Conservation (phyloP, 352 stramenopile species). For the Phytophthora nicotianae region DNA sequence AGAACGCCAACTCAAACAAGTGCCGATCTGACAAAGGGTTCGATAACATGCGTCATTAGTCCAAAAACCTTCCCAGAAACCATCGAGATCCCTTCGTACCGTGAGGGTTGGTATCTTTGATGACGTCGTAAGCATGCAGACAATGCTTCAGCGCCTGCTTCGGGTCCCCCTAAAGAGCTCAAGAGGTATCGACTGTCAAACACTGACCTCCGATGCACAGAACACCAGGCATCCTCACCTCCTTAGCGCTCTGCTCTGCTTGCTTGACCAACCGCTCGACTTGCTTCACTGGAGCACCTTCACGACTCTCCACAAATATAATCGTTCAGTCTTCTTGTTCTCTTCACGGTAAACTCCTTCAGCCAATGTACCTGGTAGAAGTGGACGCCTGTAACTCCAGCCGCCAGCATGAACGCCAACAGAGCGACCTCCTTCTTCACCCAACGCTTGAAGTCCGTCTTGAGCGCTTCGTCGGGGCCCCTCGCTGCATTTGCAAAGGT, state of each 20-base stretch:
- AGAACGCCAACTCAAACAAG: slow-evolving; percentile 79
- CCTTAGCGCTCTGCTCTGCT: slow-evolving; percentile 50
- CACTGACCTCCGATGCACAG: neutral
- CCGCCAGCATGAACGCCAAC: slow-evolving; percentile 47
- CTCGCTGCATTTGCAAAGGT: slow-evolving; percentile 28
- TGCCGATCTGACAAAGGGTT: slow-evolving; percentile 54
- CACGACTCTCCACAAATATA: slow-evolving; percentile 52
- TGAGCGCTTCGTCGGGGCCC: slow-evolving; percentile 49
- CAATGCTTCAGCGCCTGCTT: slow-evolving; percentile 68
- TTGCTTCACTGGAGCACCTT: slow-evolving; percentile 58
- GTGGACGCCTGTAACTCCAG: slow-evolving; percentile 58
- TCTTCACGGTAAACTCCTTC: neutral
- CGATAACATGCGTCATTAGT: neutral
- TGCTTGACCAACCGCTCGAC: slow-evolving; percentile 55
- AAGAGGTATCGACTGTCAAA: neutral
- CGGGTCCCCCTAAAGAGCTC: slow-evolving; percentile 38
- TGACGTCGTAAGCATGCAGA: slow-evolving; percentile 69
- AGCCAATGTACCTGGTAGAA: slow-evolving; percentile 60
- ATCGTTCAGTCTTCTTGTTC: neutral
- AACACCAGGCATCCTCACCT: slow-evolving; percentile 32
- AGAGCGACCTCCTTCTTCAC: slow-evolving; percentile 55
- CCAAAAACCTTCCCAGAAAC: neutral
- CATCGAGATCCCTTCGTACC: slow-evolving; percentile 35
- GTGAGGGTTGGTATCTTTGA: slow-evolving; percentile 65
- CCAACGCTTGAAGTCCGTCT: slow-evolving; percentile 71